Percentiles rank a stretch among this genome's conserved stretches.
Conservation (phyloP, 345 rosid species). For the Moringa oleifera region DNA sequence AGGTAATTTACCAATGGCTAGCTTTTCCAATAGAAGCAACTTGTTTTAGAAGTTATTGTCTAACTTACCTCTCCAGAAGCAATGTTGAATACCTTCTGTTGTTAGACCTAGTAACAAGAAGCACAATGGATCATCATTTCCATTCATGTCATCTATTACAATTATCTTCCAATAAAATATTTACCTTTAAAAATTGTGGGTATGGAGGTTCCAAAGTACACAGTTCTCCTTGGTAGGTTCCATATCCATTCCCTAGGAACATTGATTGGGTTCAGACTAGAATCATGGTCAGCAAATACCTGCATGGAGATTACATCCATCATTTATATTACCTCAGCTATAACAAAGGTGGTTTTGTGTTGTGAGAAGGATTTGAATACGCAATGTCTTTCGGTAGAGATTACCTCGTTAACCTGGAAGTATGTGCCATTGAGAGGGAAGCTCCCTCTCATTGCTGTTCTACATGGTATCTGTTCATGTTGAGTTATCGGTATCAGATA, state of each 20-base stretch:
- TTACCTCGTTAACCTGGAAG: slow-evolving; percentile 93
- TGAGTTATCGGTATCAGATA: not conserved
- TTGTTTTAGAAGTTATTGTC: slow-evolving; percentile 2
- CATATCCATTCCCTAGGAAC: slow-evolving; percentile 80
- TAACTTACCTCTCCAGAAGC: slow-evolving; percentile 89
- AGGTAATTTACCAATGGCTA: too few relatives aligned
- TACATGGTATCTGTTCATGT: slow-evolving; percentile 71
- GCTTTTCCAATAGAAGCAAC: too few relatives aligned
- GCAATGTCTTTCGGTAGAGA: not conserved
- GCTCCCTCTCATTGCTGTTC: slow-evolving; percentile 95
- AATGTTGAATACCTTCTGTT: slow-evolving; percentile 75
- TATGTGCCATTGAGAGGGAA: slow-evolving; percentile 97
- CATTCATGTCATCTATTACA: slow-evolving; percentile 6
- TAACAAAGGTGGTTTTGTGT: not conserved
- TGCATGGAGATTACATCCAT: slow-evolving; percentile 16
- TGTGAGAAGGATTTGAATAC: not conserved
- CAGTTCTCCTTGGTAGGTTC: slow-evolving; percentile 72
- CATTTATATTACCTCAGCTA: not conserved
- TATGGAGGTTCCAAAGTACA: slow-evolving; percentile 88
- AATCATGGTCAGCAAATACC: slow-evolving; percentile 94
- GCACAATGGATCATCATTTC: slow-evolving; percentile 5
- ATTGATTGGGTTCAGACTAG: slow-evolving; percentile 68
- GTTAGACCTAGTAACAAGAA: slow-evolving; percentile 49
- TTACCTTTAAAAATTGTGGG: slow-evolving; percentile 89
- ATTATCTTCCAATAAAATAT: not conserved